phyloP scores from a whole-genome alignment of 345 rosid genomes.

The Lenwebbia sp. region DNA sequence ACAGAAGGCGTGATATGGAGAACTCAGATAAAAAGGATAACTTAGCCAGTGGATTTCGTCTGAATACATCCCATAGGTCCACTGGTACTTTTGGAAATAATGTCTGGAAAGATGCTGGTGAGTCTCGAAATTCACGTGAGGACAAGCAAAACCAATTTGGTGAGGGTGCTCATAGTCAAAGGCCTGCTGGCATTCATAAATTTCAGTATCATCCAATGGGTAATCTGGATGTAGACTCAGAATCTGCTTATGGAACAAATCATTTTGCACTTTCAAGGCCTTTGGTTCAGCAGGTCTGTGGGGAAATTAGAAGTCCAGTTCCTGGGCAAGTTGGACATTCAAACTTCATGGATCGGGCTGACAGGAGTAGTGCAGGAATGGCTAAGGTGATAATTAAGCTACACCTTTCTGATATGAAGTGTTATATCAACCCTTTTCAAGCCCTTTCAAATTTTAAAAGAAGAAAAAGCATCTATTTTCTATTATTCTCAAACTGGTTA shows the following conservation, averaged over 20 bases:
- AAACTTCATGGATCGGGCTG: conserved; percentile 9
- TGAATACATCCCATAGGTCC: conserved; percentile 19
- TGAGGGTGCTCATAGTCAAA: conserved; percentile 24
- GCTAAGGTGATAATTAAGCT: conserved; percentile 34
- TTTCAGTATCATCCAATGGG: conserved; percentile 98
- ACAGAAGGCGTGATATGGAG: conserved; percentile 14
- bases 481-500: neutral
- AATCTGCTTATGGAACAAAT: conserved; percentile 30
- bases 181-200: conserved; percentile 41
- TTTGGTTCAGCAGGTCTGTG: conserved; percentile 20
- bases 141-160: conserved; percentile 39
- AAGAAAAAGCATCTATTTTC: neutral
- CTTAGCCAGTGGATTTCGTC: conserved; percentile 17
- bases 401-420: neutral
- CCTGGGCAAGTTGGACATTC: neutral
- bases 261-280: conserved; percentile 17
- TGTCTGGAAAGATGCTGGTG: conserved; percentile 36
- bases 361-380: conserved; percentile 22
- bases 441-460: neutral
- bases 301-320: conserved; percentile 3
- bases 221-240: conserved; percentile 44
- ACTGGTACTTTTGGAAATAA: conserved; percentile 24
- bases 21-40: conserved; percentile 23
- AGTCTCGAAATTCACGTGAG: conserved; percentile 22
- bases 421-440: neutral